A percentile compares a stretch with the other conserved stretches of the same genome.
phyloP scores from a whole-genome alignment of 495 filamentous ascomycete genomes.

The Aspergillus carlsbadensis region DNA sequence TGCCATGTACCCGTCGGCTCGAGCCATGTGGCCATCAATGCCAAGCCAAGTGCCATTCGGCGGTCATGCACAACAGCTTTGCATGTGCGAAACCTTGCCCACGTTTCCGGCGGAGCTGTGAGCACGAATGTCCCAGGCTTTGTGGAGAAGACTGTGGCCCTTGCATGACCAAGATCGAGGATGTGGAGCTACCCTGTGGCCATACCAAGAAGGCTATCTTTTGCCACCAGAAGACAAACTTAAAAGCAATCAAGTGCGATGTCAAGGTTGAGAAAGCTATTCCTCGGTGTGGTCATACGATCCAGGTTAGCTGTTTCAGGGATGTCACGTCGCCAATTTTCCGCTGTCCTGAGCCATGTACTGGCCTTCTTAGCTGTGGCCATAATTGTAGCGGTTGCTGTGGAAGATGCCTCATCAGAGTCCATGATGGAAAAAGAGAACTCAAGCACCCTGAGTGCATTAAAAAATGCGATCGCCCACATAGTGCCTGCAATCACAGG shows the following conservation, averaged over 20 bases:
- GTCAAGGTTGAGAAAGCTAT: slow-evolving; percentile 42
- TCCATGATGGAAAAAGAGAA: slow-evolving; percentile 27
- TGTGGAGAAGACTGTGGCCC: slow-evolving; percentile 62
- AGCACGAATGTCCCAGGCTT: slow-evolving; percentile 58
- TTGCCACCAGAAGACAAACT: slow-evolving; percentile 52
- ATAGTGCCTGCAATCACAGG: slow-evolving; percentile 47
- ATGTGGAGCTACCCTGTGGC: slow-evolving; percentile 58
- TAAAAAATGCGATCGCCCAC: slow-evolving; percentile 44
- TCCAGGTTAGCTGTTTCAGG: slow-evolving; percentile 49
- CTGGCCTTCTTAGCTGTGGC: not conserved
- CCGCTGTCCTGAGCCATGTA: slow-evolving; percentile 1
- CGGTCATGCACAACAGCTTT: slow-evolving; percentile 61
- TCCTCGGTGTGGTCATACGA: slow-evolving; percentile 53
- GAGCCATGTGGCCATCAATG: slow-evolving; percentile 68
- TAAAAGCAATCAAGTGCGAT: slow-evolving; percentile 34
- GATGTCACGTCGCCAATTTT: slow-evolving; percentile 30
- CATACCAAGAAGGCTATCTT: slow-evolving; percentile 46
- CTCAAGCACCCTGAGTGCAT: slow-evolving; percentile 50
- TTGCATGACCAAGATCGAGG: slow-evolving; percentile 38
- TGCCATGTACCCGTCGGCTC: slow-evolving; percentile 58
- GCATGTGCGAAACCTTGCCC: slow-evolving; percentile 62
- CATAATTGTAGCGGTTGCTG: not conserved
- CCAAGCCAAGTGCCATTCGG: slow-evolving; percentile 66
- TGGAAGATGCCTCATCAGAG: not conserved
- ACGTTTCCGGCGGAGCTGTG: slow-evolving; percentile 53